These are phyloP conservation scores for Protomyces lactucae-debilis DNA, from an alignment of 1,139 yeast species.

Conservation along the genomic window DNA sequence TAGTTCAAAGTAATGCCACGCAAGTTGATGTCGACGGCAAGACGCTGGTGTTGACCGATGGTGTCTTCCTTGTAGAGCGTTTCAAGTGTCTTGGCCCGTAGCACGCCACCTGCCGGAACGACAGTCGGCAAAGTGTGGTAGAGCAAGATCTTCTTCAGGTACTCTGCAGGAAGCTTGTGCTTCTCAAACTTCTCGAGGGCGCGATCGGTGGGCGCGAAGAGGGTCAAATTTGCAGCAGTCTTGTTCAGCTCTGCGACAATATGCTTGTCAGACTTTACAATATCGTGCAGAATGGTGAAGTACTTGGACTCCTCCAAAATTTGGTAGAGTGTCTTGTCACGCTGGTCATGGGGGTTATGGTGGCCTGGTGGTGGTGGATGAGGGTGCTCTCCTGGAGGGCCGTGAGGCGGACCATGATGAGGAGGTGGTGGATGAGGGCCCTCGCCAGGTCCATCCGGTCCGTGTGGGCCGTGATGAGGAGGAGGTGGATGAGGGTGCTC, in stretches of 20 bases:
- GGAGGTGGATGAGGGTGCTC: background rate
- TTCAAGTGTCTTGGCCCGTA: constrained; percentile 25
- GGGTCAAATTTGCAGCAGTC: constrained; percentile 29
- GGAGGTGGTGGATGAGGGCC: constrained; percentile 11
- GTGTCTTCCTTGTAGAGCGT: constrained; percentile 26
- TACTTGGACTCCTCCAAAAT: constrained; percentile 16
- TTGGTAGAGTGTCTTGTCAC: constrained; percentile 19
- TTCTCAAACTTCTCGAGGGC: constrained; percentile 28
- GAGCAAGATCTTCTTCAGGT: constrained; percentile 22
- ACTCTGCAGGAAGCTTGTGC: constrained; percentile 22
- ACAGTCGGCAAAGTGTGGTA: constrained; percentile 28
- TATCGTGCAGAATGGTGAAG: constrained; percentile 18
- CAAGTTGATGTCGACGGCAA: constrained; percentile 28
- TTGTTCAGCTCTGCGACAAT: constrained; percentile 28
- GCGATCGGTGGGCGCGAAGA: constrained; percentile 30
- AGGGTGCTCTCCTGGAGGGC: background rate
- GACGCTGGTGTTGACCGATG: constrained; percentile 26
- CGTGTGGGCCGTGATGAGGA: background rate
- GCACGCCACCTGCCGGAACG: constrained; percentile 27
- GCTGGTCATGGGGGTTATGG: constrained; percentile 17
- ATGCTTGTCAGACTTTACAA: constrained; percentile 27
- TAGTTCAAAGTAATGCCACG: constrained; percentile 27
- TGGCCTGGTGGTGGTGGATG: constrained; percentile 13
- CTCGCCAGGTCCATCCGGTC: background rate
- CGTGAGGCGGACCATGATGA: background rate